Percentiles rank a stretch among this genome's conserved stretches.
phyloP scores from a whole-genome alignment of 768 basidiomycete genomes.

The Leccinum fibrillosum region DNA sequence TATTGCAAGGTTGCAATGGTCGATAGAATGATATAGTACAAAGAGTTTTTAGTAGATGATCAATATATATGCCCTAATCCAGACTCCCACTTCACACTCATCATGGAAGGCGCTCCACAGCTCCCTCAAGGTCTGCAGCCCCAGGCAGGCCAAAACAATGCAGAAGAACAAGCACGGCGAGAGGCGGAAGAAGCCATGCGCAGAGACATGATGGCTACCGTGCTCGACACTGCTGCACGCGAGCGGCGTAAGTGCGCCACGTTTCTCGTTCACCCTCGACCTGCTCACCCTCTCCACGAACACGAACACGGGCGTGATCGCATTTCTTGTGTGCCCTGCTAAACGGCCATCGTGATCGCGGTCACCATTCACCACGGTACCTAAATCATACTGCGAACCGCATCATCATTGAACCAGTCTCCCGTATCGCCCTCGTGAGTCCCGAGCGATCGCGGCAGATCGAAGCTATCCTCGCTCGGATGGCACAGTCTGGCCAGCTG shows the following conservation, averaged over 20 bases:
- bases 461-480: constrained; percentile 71
- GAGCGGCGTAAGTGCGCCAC: constrained; percentile 62
- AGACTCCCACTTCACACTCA: constrained; percentile 1
- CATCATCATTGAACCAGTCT: constrained; percentile 46
- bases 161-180: constrained; percentile 52
- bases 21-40: constrained; percentile 7
- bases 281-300: background rate
- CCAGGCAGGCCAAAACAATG: constrained; percentile 42
- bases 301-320: background rate
- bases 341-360: background rate
- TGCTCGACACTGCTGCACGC: constrained; percentile 73
- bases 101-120: constrained; percentile 26
- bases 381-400: background rate
- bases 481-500: constrained; percentile 83
- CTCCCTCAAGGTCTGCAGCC: constrained; percentile 29
- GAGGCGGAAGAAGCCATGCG: constrained; percentile 75
- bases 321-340: background rate
- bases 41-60: background rate
- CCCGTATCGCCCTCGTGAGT: constrained; percentile 84
- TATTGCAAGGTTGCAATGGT: constrained; percentile 3
- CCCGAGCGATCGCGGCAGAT: constrained; percentile 79
- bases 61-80: constrained; percentile 1
- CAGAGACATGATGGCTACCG: constrained; percentile 71
- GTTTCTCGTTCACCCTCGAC: background rate
- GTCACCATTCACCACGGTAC: background rate